phyloP scores from a whole-genome alignment of 352 stramenopile species.

The Globisporangium nagaii region DNA sequence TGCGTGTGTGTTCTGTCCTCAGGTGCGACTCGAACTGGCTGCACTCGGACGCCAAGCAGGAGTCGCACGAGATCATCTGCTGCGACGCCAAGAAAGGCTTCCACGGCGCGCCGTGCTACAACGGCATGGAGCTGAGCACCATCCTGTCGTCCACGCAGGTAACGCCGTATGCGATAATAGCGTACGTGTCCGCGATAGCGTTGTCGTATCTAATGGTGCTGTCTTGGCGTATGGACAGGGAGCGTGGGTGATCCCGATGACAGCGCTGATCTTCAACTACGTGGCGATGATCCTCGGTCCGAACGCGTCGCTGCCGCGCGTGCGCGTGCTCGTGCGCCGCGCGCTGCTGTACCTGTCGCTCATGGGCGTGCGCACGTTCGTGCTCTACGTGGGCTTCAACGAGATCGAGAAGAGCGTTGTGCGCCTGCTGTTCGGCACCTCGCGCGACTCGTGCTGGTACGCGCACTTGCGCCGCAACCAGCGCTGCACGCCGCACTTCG shows the following conservation, averaged over 20 bases:
- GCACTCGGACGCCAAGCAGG: constrained; percentile 20
- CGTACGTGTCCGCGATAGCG: too few species aligned
- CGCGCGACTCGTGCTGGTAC: constrained; percentile 52
- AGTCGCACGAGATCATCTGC: constrained; percentile 37
- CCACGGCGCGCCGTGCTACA: constrained; percentile 45
- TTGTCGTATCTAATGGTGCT: constrained; percentile 2
- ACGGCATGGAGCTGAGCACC: constrained; percentile 52
- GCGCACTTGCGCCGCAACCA: constrained; percentile 41
- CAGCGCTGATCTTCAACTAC: constrained; percentile 64
- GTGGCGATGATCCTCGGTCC: constrained; percentile 52
- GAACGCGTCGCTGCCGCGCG: constrained; percentile 35
- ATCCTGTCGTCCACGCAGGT: constrained; percentile 42
- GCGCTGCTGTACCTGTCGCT: constrained; percentile 47
- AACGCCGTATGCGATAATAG: too few species aligned
- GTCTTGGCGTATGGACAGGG: too few species aligned
- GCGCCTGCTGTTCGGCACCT: constrained; percentile 27
- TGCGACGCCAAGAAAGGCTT: constrained; percentile 30
- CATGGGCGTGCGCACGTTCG: constrained; percentile 60
- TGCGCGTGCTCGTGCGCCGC: constrained; percentile 53
- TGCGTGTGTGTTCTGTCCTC: constrained; percentile 5
- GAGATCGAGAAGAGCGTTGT: constrained; percentile 39
- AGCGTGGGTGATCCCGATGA: constrained; percentile 61
- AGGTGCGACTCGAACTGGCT: constrained; percentile 76
- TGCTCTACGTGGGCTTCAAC: constrained; percentile 63
- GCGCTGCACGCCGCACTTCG: constrained; percentile 47